A percentile compares a stretch with the other conserved stretches of the same genome.
phyloP scores from a whole-genome alignment of 2,329 filamentous ascomycete species.

The Diaporthe australafricana region DNA sequence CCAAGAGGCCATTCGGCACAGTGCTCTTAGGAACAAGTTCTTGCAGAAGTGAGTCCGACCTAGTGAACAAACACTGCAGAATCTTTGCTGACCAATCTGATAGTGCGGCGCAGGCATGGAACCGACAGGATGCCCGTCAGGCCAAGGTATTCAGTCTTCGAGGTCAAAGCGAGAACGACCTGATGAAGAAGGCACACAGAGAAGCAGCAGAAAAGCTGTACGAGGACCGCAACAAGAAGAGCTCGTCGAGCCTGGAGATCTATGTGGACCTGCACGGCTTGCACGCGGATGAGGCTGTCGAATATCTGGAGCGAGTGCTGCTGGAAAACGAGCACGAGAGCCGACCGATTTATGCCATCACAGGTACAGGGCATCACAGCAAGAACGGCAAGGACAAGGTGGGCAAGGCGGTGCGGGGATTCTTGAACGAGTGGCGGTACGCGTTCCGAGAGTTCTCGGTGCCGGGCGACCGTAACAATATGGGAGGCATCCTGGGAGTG shows the following conservation, averaged over 20 bases:
- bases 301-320: conserved; percentile 90
- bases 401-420: conserved; percentile 89
- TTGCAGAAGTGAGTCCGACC: conserved; percentile 78
- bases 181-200: conserved; percentile 96
- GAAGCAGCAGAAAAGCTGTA: conserved; percentile 93
- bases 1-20: conserved; percentile 96
- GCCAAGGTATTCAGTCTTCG: conserved; percentile 94
- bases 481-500: conserved; percentile 81
- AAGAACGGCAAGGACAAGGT: conserved; percentile 99
- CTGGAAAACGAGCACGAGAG: conserved; percentile 81
- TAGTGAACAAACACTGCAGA: no score
- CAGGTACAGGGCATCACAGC: conserved; percentile 95
- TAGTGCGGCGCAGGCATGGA: conserved; percentile 97
- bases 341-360: conserved; percentile 92
- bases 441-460: conserved; percentile 96
- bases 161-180: conserved; percentile 94
- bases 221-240: conserved; percentile 88
- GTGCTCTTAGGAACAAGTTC: conserved; percentile 96
- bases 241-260: conserved; percentile 73
- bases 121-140: conserved; percentile 94
- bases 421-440: conserved; percentile 95
- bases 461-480: conserved; percentile 86
- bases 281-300: conserved; percentile 96
- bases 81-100: neutral
- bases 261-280: conserved; percentile 98